Evolutionary conservation across 1,139 yeast species (phyloP).

Genomic region (Lodderomyces orthopsilosis): DNA sequence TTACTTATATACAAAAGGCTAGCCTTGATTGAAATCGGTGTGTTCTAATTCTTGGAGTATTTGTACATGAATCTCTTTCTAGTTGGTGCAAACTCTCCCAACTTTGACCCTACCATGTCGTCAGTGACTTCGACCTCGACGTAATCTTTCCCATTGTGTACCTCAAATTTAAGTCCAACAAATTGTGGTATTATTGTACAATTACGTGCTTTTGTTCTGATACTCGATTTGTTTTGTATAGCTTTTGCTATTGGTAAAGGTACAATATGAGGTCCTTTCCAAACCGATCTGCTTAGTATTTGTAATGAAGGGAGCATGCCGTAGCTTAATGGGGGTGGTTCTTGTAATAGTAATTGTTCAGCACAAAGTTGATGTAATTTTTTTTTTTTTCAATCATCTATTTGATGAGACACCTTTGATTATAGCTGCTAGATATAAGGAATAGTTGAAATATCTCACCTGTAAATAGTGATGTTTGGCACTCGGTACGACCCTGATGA

Average conservation of each 20-base stretch:
- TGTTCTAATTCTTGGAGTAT: slow-evolving; percentile 54
- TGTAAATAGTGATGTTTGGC: slow-evolving; percentile 9
- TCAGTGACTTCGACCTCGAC: slow-evolving; percentile 85
- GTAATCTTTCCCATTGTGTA: slow-evolving; percentile 94
- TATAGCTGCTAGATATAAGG: neutral
- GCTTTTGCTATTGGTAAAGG: slow-evolving; percentile 92
- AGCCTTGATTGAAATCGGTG: no score
- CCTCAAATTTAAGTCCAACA: slow-evolving; percentile 90
- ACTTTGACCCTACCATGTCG: slow-evolving; percentile 96
- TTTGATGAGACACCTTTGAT: neutral
- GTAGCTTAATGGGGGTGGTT: slow-evolving; percentile 6
- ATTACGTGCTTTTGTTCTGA: slow-evolving; percentile 89
- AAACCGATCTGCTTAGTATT: slow-evolving; percentile 61
- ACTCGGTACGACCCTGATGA: slow-evolving; percentile 10
- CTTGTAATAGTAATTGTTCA: neutral
- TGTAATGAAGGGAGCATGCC: slow-evolving; percentile 58
- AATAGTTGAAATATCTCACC: no score
- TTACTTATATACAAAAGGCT: no score
- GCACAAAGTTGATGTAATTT: neutral
- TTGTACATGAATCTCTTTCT: slow-evolving; percentile 84
- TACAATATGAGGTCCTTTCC: slow-evolving; percentile 95
- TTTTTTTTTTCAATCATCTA: neutral
- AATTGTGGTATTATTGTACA: slow-evolving; percentile 94
- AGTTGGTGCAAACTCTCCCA: slow-evolving; percentile 95
- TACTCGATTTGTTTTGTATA: slow-evolving; percentile 73